Conservation (phyloP, 2,329 filamentous ascomycete species). For the Cladosporium colombiae region DNA sequence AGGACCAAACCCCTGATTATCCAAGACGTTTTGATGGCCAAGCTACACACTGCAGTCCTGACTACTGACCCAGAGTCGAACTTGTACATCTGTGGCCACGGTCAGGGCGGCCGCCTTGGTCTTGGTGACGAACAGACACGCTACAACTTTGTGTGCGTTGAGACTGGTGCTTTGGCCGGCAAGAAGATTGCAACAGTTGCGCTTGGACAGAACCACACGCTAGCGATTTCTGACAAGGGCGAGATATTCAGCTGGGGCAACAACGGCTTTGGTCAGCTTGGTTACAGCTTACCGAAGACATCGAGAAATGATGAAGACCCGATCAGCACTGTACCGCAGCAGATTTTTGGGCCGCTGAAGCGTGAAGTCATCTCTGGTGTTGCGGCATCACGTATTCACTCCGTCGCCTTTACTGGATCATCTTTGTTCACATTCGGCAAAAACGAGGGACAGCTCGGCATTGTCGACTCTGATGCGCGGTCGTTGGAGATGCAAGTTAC, state of each 20-base stretch:
- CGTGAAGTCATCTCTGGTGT: constrained; percentile 79
- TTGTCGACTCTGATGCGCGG: constrained; percentile 92
- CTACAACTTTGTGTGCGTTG: constrained; percentile 81
- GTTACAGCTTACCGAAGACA: constrained; percentile 73
- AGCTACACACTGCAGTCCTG: constrained; percentile 85
- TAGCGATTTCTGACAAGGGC: constrained; percentile 83
- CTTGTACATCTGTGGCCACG: constrained; percentile 88
- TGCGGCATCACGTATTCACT: constrained; percentile 88
- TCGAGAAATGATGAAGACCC: constrained; percentile 75
- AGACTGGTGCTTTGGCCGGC: constrained; percentile 69
- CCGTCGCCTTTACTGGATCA: constrained; percentile 78
- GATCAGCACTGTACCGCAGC: constrained; percentile 76
- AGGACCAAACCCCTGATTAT: constrained; percentile 72
- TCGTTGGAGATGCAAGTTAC: constrained; percentile 81
- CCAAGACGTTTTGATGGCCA: constrained; percentile 83
- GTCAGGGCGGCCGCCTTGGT: constrained; percentile 84
- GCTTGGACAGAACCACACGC: constrained; percentile 85
- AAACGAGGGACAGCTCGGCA: constrained; percentile 87
- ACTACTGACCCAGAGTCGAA: constrained; percentile 88
- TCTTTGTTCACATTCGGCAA: constrained; percentile 93
- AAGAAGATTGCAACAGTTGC: constrained; percentile 77
- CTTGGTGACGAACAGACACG: constrained; percentile 86
- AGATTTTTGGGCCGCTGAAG: constrained; percentile 89
- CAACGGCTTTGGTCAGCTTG: constrained; percentile 82
- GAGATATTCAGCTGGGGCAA: constrained; percentile 94